These are phyloP conservation scores for Lactarius indigo DNA, from an alignment of 768 basidiomycete species.

Conservation along the genomic window DNA sequence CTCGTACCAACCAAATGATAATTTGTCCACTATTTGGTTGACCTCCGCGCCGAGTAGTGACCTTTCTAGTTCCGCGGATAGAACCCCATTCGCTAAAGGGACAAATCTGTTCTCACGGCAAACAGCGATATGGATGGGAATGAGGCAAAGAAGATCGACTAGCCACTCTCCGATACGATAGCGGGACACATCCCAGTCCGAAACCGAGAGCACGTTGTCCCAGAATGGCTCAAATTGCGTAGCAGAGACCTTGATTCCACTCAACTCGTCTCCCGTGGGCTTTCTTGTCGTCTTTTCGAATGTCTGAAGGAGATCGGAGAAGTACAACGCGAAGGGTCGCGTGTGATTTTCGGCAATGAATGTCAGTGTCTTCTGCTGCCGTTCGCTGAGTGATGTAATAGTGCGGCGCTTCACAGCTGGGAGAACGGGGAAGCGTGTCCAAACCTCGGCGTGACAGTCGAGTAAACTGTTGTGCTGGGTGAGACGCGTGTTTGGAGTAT, in stretches of 20 bases:
- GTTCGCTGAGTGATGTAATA: conserved; percentile 24
- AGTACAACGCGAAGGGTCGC: conserved; percentile 40
- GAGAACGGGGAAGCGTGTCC: conserved; percentile 17
- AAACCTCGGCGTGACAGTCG: conserved; percentile 16
- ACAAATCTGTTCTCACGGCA: conserved; percentile 58
- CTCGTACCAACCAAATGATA: conserved; percentile 65
- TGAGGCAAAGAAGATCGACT: conserved; percentile 56
- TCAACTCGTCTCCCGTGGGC: conserved; percentile 46
- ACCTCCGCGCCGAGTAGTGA: conserved; percentile 58
- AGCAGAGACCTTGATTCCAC: conserved; percentile 36
- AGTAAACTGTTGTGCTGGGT: conserved; percentile 39
- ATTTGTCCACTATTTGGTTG: conserved; percentile 48
- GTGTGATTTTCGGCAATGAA: conserved; percentile 43
- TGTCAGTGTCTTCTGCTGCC: conserved; percentile 36
- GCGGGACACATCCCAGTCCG: conserved; percentile 33
- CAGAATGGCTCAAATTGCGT: conserved; percentile 32
- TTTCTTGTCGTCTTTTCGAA: conserved; percentile 52
- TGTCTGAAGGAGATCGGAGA: conserved; percentile 39
- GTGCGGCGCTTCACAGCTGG: conserved; percentile 16
- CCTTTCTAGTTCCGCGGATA: conserved; percentile 47
- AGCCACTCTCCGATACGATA: conserved; percentile 59
- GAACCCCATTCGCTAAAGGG: conserved; percentile 56
- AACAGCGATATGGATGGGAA: conserved; percentile 62
- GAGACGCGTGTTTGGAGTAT: conserved; percentile 10
- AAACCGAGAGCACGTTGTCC: not conserved